Evolutionary conservation across 2,329 filamentous ascomycete genomes (phyloP).

Genomic region (Diplocarpon mali): DNA sequence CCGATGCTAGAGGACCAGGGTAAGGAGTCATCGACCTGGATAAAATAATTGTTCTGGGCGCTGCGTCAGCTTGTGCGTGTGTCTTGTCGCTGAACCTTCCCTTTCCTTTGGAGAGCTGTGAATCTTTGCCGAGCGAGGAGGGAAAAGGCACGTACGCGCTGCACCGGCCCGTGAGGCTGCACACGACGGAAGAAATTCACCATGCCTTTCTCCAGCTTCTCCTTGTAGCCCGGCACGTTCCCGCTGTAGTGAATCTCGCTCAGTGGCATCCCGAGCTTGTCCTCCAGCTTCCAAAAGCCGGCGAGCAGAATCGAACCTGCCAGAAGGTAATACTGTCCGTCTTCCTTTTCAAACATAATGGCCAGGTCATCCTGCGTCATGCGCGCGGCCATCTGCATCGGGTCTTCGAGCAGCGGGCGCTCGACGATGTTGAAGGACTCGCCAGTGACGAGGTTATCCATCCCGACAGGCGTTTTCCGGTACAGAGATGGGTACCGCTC

Average conservation of each 20-base stretch:
- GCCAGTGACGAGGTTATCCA: constrained; percentile 60
- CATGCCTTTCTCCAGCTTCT: constrained; percentile 69
- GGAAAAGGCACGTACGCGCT: constrained; percentile 22
- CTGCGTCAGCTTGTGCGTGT: constrained; percentile 10
- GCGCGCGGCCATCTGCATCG: constrained; percentile 63
- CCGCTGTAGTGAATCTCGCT: constrained; percentile 71
- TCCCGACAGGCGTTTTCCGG: constrained; percentile 47
- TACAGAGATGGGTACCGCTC: constrained; percentile 66
- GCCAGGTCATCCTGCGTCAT: constrained; percentile 75
- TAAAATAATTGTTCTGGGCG: constrained; percentile 70
- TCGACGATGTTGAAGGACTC: constrained; percentile 60
- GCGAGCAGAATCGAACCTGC: constrained; percentile 66
- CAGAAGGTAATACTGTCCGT: constrained; percentile 73
- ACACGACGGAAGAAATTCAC: constrained; percentile 68
- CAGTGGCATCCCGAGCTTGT: constrained; percentile 72
- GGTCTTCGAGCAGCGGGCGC: constrained; percentile 59
- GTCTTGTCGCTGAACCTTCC: background rate
- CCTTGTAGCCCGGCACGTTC: constrained; percentile 60
- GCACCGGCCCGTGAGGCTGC: constrained; percentile 52
- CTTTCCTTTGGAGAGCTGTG: background rate
- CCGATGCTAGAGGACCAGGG: constrained; percentile 72
- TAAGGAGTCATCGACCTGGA: constrained; percentile 71
- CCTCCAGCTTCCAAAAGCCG: constrained; percentile 72
- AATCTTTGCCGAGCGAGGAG: background rate
- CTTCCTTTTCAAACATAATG: constrained; percentile 66